Conservation (phyloP, 805 yeast species). For the Starmera caribaea region DNA sequence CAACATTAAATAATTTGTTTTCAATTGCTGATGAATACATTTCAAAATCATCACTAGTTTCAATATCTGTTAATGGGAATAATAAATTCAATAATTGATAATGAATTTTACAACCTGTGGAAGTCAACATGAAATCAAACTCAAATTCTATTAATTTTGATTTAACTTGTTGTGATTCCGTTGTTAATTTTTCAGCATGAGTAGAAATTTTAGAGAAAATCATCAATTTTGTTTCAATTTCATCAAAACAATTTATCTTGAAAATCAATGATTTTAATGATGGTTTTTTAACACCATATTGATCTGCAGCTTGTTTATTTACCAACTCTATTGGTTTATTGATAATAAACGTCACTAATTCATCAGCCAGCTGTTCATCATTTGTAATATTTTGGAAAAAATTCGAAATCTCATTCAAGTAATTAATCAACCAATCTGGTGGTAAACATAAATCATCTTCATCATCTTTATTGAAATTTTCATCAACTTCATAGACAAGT, state of each 20-base stretch:
- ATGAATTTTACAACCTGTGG: slow-evolving; percentile 47
- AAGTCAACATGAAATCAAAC: slow-evolving; percentile 35
- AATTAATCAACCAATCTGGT: slow-evolving; percentile 77
- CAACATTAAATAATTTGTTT: slow-evolving; percentile 42
- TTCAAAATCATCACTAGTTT: slow-evolving; percentile 47
- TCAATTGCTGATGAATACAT: slow-evolving; percentile 59
- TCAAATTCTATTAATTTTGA: slow-evolving; percentile 33
- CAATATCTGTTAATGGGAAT: slow-evolving; percentile 43
- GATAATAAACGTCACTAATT: slow-evolving; percentile 32
- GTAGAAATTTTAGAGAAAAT: slow-evolving; percentile 26
- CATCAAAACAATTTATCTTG: slow-evolving; percentile 51
- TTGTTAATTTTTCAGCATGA: slow-evolving; percentile 26
- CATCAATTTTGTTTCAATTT: slow-evolving; percentile 43
- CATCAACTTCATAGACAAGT: slow-evolving; percentile 2
- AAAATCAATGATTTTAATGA: slow-evolving; percentile 27
- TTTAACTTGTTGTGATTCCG: slow-evolving; percentile 24
- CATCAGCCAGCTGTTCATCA: slow-evolving; percentile 22
- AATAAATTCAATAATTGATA: slow-evolving; percentile 63
- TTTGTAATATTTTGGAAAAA: slow-evolving; percentile 36
- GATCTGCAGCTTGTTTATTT: slow-evolving; percentile 16
- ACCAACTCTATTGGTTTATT: slow-evolving; percentile 26
- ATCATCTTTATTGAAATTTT: slow-evolving; percentile 13
- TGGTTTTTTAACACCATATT: slow-evolving; percentile 17
- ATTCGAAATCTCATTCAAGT: slow-evolving; percentile 49
- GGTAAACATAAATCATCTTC: slow-evolving; percentile 52